Base-by-base conservation (phyloP, 306 rosid species). In the Amphicarpaea edgeworthii region DNA sequence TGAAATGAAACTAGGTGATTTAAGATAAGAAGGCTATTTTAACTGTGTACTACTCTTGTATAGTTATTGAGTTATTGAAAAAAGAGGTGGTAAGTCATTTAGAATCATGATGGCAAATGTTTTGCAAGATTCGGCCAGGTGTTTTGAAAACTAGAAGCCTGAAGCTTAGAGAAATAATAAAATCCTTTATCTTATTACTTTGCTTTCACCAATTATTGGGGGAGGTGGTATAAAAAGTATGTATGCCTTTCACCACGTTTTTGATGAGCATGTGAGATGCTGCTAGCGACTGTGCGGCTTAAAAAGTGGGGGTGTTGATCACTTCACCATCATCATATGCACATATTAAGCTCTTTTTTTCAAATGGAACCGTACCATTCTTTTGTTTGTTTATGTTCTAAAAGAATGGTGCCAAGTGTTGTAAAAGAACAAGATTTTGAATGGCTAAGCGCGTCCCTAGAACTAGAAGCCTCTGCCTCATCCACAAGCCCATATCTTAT, bases 201-300 rank as follows among this genome's bases (percentile, higher is more conserved):
- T 65, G 59, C 68, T 68, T 83, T 66, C 81, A 77, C 85, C 91
- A 85, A 90, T 90, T 72, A 90, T 89, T 89, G 91, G 78, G 68
- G 81, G 50, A 77, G 41, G 81, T 68, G 84, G 85, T 32, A 79
- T 58, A 65, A 73, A 74, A 84, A 79, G 91, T 86, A 28, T 28
- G 32, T 5, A 87, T 76, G 88, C 80, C 79, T 41, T 68, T 55
- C 73, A 83, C 76, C 84, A 79, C 54, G 85, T 77, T 84, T 73
- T 82, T 79, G 78, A 62, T 71, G 83, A 86, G 77, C 94, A 87
- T 82, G 91, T 86, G 96, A 75, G 83, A 77, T 76, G 85, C 72
- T 76, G n/a, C n/a, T n/a, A n/a, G n/a, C n/a, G n/a, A 73, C 67
- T 76, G 67, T 76, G 72, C 72, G 62, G 67, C 54, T 79, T 42